Conservation (phyloP, 2,329 filamentous ascomycete species). For the Fusarium gaditjirri region DNA sequence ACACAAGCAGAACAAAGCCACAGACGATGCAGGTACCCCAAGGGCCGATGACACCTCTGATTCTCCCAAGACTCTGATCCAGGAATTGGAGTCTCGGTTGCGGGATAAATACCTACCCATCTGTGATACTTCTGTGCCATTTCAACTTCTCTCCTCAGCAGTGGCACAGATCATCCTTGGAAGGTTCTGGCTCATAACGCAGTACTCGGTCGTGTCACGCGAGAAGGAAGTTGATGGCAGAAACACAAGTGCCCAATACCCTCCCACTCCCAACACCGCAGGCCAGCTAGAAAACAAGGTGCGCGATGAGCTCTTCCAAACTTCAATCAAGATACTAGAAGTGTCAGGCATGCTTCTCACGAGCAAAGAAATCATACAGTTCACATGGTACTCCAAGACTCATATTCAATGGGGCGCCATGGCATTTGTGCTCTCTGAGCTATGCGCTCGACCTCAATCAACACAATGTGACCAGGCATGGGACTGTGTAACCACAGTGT, state of each 20-base stretch:
- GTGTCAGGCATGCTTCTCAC: background rate
- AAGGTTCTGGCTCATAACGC: background rate
- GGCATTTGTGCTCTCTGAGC: background rate
- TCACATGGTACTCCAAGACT: background rate
- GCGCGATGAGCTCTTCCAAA: background rate
- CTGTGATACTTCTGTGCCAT: background rate
- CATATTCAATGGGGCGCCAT: background rate
- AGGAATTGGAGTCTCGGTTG: background rate
- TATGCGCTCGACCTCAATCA: background rate
- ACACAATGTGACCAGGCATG: background rate
- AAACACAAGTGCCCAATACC: background rate
- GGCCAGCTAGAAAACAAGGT: background rate
- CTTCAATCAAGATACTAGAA: background rate
- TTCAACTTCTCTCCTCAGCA: background rate
- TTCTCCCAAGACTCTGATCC: background rate
- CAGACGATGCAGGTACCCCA: background rate
- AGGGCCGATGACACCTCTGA: background rate
- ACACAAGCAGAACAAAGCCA: background rate
- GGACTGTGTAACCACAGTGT: background rate
- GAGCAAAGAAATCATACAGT: background rate
- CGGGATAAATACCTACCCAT: background rate
- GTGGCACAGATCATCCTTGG: background rate
- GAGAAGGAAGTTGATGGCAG: background rate
- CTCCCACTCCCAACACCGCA: background rate
- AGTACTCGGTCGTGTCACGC: background rate